Evolutionary conservation across 2,329 filamentous ascomycete genomes (phyloP).

Genomic region (Madurella fahalii): DNA sequence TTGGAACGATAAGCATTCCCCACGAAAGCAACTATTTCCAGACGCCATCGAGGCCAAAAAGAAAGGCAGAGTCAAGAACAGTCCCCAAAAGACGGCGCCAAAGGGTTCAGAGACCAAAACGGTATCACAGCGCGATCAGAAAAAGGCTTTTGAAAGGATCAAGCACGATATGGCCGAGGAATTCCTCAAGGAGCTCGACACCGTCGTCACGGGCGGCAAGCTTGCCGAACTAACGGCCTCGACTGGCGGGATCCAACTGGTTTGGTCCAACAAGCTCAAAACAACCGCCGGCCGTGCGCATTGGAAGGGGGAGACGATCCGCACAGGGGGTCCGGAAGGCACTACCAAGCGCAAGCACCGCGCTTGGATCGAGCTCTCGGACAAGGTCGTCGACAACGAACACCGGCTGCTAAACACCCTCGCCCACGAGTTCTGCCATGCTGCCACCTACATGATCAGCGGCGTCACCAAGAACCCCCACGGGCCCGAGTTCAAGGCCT

Average conservation of each 20-base stretch:
- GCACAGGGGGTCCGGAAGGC: slow-evolving; percentile 26
- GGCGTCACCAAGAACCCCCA: slow-evolving; percentile 73
- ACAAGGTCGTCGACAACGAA: slow-evolving; percentile 79
- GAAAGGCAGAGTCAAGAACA: slow-evolving; percentile 22
- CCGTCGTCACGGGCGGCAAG: slow-evolving; percentile 55
- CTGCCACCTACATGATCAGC: slow-evolving; percentile 86
- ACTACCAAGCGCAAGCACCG: slow-evolving; percentile 47
- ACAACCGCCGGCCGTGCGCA: slow-evolving; percentile 73
- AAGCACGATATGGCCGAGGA: slow-evolving; percentile 60
- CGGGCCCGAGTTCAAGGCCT: slow-evolving; percentile 77
- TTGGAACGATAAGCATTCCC: slow-evolving; percentile 58
- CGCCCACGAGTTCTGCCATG: slow-evolving; percentile 95
- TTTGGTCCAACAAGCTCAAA: slow-evolving; percentile 75
- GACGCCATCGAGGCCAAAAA: slow-evolving; percentile 13
- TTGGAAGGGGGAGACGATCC: slow-evolving; percentile 60
- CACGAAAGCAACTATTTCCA: slow-evolving; percentile 30
- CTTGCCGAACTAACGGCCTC: slow-evolving; percentile 54
- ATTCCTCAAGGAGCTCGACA: slow-evolving; percentile 69
- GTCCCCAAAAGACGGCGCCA: slow-evolving; percentile 13
- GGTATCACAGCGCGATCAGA: slow-evolving; percentile 34
- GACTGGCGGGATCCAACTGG: slow-evolving; percentile 66
- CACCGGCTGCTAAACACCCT: slow-evolving; percentile 79
- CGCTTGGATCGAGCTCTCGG: slow-evolving; percentile 81
- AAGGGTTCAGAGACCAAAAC: not conserved
- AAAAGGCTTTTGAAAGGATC: slow-evolving; percentile 57